Evolutionary conservation across 1,284 basidiomycete genomes (phyloP), one percentile per base, ranked within the genome.

Genomic region (Chalciporus piperatoides): DNA sequence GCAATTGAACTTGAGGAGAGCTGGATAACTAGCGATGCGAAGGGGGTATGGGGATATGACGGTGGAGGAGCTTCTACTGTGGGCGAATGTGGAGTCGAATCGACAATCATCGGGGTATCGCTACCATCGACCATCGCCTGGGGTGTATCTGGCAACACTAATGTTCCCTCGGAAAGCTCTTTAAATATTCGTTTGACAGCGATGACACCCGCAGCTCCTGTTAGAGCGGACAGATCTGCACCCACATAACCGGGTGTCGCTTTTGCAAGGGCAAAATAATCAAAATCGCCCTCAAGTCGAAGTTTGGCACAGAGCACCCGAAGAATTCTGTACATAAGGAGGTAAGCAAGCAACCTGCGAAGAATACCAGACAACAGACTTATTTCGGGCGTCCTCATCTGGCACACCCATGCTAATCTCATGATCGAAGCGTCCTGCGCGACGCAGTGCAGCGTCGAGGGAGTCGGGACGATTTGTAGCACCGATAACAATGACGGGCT

Each of bases 401-500:
- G 96, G 96, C 3, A 98, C 95, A 21, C 92, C 91, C 88, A 98
- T 94, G 46, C 90, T 89, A 49, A 99, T 98, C 69, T 99, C 96
- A 60, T 97, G 92, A 64, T 98, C 96, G 59, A 99, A 99, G 36
- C 96, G 75, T 2, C 96, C 96, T 2, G 95, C 96, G 56, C 95
- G 78, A 39, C 96, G 82, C 11, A 98, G 73, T 0, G 96, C 96
- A 0, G 95, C 85, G 66, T 99, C 96, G 7, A 98, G 77, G 6
- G 94, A 89, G 68, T 98, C 96, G 0, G 94, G 94, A 38, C 96
- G 78, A 68, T 98, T 99, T 0, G 95, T 98, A 0, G 96, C 96
- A 5, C 94, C 94, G 55, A 98, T 95, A 23, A 99, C 90, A 49
- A 98, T 85, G 27, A 99, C 86, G 1, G 95, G 90, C 62, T 89